These are phyloP conservation scores for Hanseniaspora pseudoguilliermondii DNA, from an alignment of 805 yeast genomes.

Conservation along the genomic window DNA sequence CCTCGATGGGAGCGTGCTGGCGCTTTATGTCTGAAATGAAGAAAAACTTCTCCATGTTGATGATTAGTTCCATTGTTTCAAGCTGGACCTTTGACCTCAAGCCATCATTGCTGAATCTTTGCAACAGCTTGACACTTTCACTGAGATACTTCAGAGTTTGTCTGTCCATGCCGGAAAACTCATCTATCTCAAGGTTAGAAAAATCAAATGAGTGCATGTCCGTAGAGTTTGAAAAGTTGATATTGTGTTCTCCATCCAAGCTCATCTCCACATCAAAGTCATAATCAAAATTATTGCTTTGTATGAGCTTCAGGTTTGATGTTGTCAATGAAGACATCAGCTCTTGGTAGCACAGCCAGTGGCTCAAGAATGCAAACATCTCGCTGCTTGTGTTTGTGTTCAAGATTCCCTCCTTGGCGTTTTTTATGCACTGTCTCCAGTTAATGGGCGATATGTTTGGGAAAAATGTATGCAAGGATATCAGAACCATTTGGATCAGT, in stretches of 20 bases:
- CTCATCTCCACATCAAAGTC: conserved; percentile 1
- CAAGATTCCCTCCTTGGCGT: conserved; percentile 1
- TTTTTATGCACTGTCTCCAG: conserved; percentile 9
- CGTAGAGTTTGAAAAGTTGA: background rate
- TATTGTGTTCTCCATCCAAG: background rate
- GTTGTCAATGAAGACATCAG: conserved; percentile 18
- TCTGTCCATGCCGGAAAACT: conserved; percentile 12
- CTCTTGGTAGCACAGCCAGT: conserved; percentile 18
- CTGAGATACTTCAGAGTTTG: conserved; percentile 2
- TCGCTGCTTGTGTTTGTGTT: conserved; percentile 1
- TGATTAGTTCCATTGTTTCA: background rate
- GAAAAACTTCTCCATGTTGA: conserved; percentile 3
- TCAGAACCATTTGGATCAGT: conserved; percentile 7
- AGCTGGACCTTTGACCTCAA: background rate
- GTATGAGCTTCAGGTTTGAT: background rate
- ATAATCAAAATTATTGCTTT: conserved; percentile 1
- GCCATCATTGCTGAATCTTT: background rate
- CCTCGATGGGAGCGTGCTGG: background rate
- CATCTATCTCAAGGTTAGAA: background rate
- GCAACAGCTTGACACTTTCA: conserved; percentile 1
- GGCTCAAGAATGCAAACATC: conserved; percentile 4
- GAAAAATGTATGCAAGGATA: conserved; percentile 8
- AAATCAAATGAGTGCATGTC: background rate
- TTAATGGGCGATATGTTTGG: background rate
- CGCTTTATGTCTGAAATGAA: background rate